phyloP scores from a whole-genome alignment of 2,329 filamentous ascomycete species.

The Sporothrix schenckii region DNA sequence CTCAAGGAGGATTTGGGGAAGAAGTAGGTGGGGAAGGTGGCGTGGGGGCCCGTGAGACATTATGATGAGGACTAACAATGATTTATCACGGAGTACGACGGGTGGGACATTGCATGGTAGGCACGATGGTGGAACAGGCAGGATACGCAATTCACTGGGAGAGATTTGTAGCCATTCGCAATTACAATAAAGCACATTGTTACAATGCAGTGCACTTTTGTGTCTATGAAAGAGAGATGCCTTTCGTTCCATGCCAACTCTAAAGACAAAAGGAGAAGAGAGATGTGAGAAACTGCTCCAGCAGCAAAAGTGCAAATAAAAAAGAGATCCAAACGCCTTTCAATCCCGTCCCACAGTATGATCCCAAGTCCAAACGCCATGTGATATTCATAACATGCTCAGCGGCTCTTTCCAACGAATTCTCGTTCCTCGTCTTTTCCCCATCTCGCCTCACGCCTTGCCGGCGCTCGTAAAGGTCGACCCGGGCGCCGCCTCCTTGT shows the following conservation, averaged over 20 bases:
- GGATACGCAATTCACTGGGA: slow-evolving; percentile 10
- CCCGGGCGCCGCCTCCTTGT: slow-evolving; percentile 38
- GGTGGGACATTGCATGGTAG: neutral
- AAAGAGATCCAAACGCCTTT: neutral
- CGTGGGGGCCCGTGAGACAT: neutral
- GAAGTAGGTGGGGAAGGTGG: slow-evolving; percentile 39
- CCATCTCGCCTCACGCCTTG: neutral
- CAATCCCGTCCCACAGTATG: neutral
- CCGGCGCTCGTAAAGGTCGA: slow-evolving; percentile 37
- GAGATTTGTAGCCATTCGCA: slow-evolving; percentile 19
- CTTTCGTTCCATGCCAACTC: neutral
- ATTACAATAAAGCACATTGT: neutral
- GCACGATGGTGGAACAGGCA: neutral
- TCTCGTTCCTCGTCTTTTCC: slow-evolving; percentile 6
- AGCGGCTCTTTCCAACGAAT: too few relatives aligned
- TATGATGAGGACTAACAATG: too few relatives aligned
- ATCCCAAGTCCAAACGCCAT: neutral
- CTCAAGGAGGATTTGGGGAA: slow-evolving; percentile 86
- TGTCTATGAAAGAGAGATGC: neutral
- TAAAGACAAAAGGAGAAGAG: neutral
- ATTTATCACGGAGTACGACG: neutral
- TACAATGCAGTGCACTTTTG: neutral
- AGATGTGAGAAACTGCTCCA: neutral
- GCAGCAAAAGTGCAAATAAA: neutral
- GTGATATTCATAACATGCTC: neutral